Conservation (phyloP, 306 rosid species). For the Phaseolus lunatus region DNA sequence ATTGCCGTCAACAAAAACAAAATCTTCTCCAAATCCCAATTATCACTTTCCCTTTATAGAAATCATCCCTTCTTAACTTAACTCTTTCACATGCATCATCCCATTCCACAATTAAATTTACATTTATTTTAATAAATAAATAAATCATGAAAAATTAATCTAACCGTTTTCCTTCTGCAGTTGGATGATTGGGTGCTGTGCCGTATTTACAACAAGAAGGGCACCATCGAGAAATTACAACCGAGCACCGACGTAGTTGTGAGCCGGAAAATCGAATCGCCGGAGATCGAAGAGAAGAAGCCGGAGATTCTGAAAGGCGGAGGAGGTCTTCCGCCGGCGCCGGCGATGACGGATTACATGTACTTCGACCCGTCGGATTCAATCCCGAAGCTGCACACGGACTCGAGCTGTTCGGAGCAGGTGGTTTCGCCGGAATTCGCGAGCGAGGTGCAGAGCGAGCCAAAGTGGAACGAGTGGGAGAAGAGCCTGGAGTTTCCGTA, state of each 20-base stretch:
- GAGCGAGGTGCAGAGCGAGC: conserved; percentile 92
- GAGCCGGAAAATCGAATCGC: conserved; percentile 30
- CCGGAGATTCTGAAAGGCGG: conserved; percentile 52
- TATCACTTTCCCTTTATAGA: conserved; percentile 34
- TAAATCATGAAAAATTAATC: conserved; percentile 33
- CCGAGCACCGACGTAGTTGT: not conserved
- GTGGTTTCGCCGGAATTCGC: conserved; percentile 93
- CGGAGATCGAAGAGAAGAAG: conserved; percentile 68
- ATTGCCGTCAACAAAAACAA: not conserved
- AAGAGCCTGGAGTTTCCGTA: conserved; percentile 61
- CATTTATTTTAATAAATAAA: not conserved
- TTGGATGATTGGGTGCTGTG: conserved; percentile 97
- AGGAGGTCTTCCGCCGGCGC: conserved; percentile 38
- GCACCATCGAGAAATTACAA: conserved; percentile 59
- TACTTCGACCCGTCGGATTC: conserved; percentile 79
- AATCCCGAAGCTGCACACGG: conserved; percentile 83
- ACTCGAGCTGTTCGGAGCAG: conserved; percentile 95
- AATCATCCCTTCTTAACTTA: conserved; percentile 57
- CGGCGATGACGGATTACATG: conserved; percentile 58
- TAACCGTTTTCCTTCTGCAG: conserved; percentile 64
- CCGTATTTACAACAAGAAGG: conserved; percentile 96
- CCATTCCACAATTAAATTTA: not conserved
- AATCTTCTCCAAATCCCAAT: not conserved
- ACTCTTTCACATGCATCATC: not conserved
- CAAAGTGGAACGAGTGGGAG: conserved; percentile 85